phyloP scores from a whole-genome alignment of 2,329 filamentous ascomycete genomes.

The Penicillium expansum region DNA sequence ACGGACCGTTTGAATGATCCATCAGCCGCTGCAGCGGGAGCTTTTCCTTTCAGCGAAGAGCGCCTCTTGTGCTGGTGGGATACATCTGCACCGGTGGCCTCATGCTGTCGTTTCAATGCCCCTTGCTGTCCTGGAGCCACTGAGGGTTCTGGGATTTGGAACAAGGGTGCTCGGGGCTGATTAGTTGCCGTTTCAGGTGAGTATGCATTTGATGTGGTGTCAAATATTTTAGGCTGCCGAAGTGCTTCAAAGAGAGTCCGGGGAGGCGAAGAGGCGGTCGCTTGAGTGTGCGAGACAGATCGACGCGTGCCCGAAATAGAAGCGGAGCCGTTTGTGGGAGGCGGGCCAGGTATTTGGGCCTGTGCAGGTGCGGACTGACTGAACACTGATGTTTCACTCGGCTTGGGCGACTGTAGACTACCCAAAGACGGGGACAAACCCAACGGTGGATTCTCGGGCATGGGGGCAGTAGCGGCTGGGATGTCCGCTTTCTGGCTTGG shows the following conservation, averaged over 20 bases:
- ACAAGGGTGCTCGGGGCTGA: slow-evolving; percentile 8
- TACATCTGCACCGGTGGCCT: neutral
- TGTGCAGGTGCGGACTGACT: neutral
- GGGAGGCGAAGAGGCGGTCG: neutral
- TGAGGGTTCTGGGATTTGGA: neutral
- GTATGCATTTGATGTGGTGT: slow-evolving; percentile 2
- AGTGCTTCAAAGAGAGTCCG: slow-evolving; percentile 8
- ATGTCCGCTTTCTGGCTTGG: neutral
- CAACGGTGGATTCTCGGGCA: neutral
- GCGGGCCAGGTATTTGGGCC: neutral
- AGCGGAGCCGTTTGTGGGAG: neutral
- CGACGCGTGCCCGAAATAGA: neutral
- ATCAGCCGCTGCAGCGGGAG: neutral
- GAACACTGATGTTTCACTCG: neutral
- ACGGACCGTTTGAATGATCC: slow-evolving; percentile 1
- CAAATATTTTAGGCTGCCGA: slow-evolving; percentile 6
- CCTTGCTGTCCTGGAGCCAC: neutral
- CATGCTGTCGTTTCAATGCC: neutral
- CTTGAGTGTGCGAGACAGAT: neutral
- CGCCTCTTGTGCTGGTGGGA: slow-evolving; percentile 1
- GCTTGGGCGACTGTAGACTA: neutral
- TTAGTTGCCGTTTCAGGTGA: neutral
- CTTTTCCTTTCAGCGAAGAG: slow-evolving; percentile 4
- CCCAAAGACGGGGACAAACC: neutral
- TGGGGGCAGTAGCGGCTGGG: neutral